These are phyloP conservation scores for Hymenoscyphus albidus DNA, from an alignment of 2,329 filamentous ascomycete species.

Conservation along the genomic window DNA sequence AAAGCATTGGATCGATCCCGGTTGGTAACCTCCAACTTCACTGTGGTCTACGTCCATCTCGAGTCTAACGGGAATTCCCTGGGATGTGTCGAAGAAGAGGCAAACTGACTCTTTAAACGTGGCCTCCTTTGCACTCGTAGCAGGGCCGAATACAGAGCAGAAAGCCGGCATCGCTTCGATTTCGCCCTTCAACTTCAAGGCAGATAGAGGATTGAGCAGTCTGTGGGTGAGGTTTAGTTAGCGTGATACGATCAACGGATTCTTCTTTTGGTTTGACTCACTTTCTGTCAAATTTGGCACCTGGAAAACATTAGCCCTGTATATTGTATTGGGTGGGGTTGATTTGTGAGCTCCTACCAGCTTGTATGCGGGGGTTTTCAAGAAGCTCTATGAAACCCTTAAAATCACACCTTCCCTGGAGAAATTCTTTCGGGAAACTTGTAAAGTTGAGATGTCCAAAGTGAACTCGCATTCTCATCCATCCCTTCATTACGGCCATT, in stretches of 20 bases:
- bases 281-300: conserved; percentile 29
- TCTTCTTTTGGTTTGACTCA: conserved; percentile 20
- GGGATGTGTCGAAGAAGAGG: conserved; percentile 23
- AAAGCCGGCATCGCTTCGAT: conserved; percentile 22
- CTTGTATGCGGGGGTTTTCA: conserved; percentile 18
- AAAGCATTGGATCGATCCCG: conserved; percentile 25
- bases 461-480: conserved; percentile 34
- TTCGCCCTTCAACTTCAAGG: conserved; percentile 17
- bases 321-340: neutral
- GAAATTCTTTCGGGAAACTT: conserved; percentile 23
- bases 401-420: conserved; percentile 17
- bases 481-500: conserved; percentile 25
- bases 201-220: conserved; percentile 18
- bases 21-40: conserved; percentile 22
- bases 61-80: conserved; percentile 23
- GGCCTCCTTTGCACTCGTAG: conserved; percentile 15
- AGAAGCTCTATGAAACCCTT: conserved; percentile 30
- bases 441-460: conserved; percentile 30
- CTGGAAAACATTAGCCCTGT: neutral
- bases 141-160: conserved; percentile 16
- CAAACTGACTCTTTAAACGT: conserved; percentile 26
- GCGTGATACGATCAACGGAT: neutral
- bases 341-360: conserved; percentile 4
- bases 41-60: conserved; percentile 30
- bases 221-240: conserved; percentile 14